Evolutionary conservation across 2,329 filamentous ascomycete species (phyloP).

Genomic region (Bipolaris bicolor): DNA sequence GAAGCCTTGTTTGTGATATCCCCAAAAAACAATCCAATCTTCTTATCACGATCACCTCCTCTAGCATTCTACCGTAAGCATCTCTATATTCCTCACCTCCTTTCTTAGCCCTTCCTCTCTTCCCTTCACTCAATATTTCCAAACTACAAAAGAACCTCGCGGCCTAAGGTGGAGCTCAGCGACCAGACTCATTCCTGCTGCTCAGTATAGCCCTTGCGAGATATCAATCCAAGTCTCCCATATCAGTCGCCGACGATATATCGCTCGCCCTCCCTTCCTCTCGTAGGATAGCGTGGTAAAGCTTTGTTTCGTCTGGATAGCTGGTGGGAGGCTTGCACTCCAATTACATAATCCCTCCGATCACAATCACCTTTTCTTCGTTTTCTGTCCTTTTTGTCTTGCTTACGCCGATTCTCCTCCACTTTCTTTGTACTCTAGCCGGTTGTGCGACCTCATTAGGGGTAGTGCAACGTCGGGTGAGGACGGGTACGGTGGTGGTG

Average conservation of each 20-base stretch:
- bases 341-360: not conserved
- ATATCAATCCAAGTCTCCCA: slow-evolving; percentile 46
- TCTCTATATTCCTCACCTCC: not conserved
- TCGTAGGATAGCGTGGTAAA: not conserved
- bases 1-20: slow-evolving; percentile 3
- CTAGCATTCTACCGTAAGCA: not conserved
- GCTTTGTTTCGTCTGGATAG: not conserved
- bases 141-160: slow-evolving; percentile 40
- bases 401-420: not conserved
- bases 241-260: slow-evolving; percentile 32
- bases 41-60: not conserved
- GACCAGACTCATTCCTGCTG: slow-evolving; percentile 59
- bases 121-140: not conserved
- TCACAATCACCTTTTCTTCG: not conserved
- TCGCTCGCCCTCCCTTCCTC: not conserved
- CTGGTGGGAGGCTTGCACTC: slow-evolving; percentile 16
- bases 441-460: not conserved
- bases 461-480: slow-evolving; percentile 15
- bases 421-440: slow-evolving; percentile 11
- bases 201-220: slow-evolving; percentile 61
- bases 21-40: not conserved
- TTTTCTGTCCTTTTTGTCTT: not conserved
- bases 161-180: slow-evolving; percentile 60
- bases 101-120: not conserved
- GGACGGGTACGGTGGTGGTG: slow-evolving; percentile 11